A percentile compares a stretch with the other conserved stretches of the same genome.
Conservation (phyloP, 2,329 filamentous ascomycete genomes). For the Talaromyces sp. region DNA sequence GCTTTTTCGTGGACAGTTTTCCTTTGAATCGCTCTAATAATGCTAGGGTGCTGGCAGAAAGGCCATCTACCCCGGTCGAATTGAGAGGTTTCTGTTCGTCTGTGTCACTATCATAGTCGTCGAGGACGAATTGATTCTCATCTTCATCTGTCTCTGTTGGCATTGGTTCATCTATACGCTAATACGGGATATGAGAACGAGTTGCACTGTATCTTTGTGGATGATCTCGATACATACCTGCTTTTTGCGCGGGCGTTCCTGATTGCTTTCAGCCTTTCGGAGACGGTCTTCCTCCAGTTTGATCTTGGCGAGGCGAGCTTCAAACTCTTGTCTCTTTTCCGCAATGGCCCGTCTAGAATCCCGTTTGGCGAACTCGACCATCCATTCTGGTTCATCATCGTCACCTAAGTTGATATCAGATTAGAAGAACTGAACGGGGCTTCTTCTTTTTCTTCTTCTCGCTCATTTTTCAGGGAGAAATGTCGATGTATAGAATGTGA, state of each 20-base stretch:
- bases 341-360: conserved; percentile 69
- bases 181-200: not conserved
- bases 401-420: conserved; percentile 42
- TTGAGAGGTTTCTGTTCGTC: conserved; percentile 44
- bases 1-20: conserved; percentile 33
- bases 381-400: conserved; percentile 82
- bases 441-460: too few relatives aligned
- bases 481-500: not conserved
- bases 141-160: conserved; percentile 39
- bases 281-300: conserved; percentile 64
- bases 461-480: too few relatives aligned
- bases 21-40: conserved; percentile 69
- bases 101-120: conserved; percentile 70
- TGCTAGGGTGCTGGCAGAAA: conserved; percentile 75
- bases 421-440: not conserved
- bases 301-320: conserved; percentile 68
- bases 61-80: conserved; percentile 45
- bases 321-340: conserved; percentile 70
- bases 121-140: conserved; percentile 73
- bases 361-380: conserved; percentile 73
- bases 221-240: conserved; percentile 42
- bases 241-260: conserved; percentile 53
- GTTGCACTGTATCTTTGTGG: too few relatives aligned
- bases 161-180: conserved; percentile 33
- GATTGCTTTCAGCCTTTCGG: conserved; percentile 53